phyloP scores from a whole-genome alignment of 148 eudicot species.

The Amaranthus hypochondriacus region DNA sequence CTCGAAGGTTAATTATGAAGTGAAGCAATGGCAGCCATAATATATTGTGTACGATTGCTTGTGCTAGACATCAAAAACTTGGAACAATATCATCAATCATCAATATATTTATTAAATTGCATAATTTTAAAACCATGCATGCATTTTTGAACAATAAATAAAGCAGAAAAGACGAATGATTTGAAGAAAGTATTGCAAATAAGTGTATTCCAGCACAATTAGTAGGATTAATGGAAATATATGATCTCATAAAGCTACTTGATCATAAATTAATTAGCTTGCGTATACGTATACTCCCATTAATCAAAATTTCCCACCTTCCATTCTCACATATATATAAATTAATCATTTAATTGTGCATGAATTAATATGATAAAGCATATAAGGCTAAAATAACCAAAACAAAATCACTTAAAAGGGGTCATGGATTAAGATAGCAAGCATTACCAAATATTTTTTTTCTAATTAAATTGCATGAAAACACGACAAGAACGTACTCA shows the following conservation, averaged over 20 bases:
- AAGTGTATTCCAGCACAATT: conserved; percentile 4
- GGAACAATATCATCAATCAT: no score
- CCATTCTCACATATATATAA: not conserved
- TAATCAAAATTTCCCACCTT: conserved; percentile 18
- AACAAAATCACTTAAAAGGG: conserved; percentile 6
- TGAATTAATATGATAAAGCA: not conserved
- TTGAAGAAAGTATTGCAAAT: not conserved
- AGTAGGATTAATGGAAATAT: not conserved
- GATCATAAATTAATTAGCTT: conserved; percentile 16
- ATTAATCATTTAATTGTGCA: no score
- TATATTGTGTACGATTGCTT: no score
- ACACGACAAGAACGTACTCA: conserved; percentile 39
- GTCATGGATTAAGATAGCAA: conserved; percentile 12
- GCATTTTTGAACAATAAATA: no score
- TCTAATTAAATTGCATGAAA: conserved; percentile 23
- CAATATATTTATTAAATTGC: no score
- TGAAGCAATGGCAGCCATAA: no score
- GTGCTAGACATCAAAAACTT: no score
- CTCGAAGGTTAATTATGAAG: no score
- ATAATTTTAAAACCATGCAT: no score
- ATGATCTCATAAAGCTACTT: conserved; percentile 17
- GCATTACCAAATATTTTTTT: not conserved
- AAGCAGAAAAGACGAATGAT: no score
- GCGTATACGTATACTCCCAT: conserved; percentile 11
- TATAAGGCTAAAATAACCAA: not conserved